Evolutionary conservation across 305 asterid genomes (phyloP), one percentile per base, ranked within the genome.

Genomic region (Fraxinus xanthoxyloides): DNA sequence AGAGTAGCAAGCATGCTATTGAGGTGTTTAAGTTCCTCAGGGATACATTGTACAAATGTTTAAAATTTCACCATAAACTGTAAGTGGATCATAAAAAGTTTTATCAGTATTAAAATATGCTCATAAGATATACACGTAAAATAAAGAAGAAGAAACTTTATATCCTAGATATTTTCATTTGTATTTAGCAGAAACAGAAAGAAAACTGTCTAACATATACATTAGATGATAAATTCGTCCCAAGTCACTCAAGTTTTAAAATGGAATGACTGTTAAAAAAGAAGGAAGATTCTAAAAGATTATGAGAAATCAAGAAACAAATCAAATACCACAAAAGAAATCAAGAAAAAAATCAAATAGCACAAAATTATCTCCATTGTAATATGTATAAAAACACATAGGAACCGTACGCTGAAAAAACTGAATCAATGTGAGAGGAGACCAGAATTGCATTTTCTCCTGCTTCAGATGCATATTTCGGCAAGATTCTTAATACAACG

Each of bases 341-440:
- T 23, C 74, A 31, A 12, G 24, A 35, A 48, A 73, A 35, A 48
- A 54, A 69, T 5, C 31, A 35, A 30, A 69, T 4, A 69, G 38
- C 75, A 70, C 23, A 61, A 76, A 81, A 17, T 24, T 38, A 81
- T 2, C 7, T 35, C 13, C 46, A 61, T 21, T 40, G 61, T 1
- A 23, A 46, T 48, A 67, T 36, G 77, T 65, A 77, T 79, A 34
- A 61, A 75, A 79, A 77, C 75, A 77, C 38, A 31, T 7, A 9
- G 63, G 75, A 85, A 77, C 84, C 88, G 26, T 93, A 96, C 99
- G 87, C 88, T 9, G 99, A 84, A 86, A 93, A 96, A 79, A 96
- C 98, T 2, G 98, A 91, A 88, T 96, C 99, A 59, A 96, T 87
- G 86, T 96, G 99, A 81, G 99, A 94, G 72, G 99, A 96, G 80